A percentile compares a stretch with the other conserved stretches of the same genome.
These are phyloP conservation scores for Fusarium illudens DNA, from an alignment of 2,329 filamentous ascomycete genomes.

Conservation along the genomic window DNA sequence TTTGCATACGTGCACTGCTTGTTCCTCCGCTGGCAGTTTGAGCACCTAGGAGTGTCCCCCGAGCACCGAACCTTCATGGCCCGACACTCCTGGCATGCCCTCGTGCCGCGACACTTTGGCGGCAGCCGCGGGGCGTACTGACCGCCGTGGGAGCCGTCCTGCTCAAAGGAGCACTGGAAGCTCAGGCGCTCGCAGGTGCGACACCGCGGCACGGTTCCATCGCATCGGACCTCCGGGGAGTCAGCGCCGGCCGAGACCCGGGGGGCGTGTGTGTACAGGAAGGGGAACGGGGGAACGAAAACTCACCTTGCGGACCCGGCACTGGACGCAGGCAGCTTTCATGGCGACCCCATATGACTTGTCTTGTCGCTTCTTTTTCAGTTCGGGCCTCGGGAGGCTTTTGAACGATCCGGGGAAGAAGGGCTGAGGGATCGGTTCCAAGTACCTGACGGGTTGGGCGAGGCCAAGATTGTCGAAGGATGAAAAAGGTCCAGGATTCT, in stretches of 20 bases:
- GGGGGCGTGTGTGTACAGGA: neutral
- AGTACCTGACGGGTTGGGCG: neutral
- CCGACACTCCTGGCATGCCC: constrained; percentile 39
- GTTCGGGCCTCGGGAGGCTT: neutral
- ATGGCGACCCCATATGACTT: constrained; percentile 20
- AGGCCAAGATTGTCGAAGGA: neutral
- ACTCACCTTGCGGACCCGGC: constrained; percentile 42
- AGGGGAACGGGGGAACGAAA: neutral
- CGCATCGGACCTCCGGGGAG: constrained; percentile 43
- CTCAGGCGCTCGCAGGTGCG: constrained; percentile 40
- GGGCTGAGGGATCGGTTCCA: neutral
- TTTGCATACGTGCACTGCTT: constrained; percentile 33
- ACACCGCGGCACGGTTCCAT: constrained; percentile 38
- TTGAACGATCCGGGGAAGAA: neutral
- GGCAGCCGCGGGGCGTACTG: constrained; percentile 38
- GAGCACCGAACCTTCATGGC: constrained; percentile 43
- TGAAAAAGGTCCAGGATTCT: neutral
- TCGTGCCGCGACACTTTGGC: constrained; percentile 41
- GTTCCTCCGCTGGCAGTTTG: constrained; percentile 40
- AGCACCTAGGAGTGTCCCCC: constrained; percentile 37
- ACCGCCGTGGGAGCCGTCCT: constrained; percentile 34
- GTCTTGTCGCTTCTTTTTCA: too few relatives aligned
- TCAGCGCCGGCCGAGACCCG: constrained; percentile 39
- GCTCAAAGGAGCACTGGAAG: constrained; percentile 42
- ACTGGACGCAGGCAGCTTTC: constrained; percentile 43